These are phyloP conservation scores for Penicillium decumbens DNA, from an alignment of 2,329 filamentous ascomycete species.

Conservation along the genomic window DNA sequence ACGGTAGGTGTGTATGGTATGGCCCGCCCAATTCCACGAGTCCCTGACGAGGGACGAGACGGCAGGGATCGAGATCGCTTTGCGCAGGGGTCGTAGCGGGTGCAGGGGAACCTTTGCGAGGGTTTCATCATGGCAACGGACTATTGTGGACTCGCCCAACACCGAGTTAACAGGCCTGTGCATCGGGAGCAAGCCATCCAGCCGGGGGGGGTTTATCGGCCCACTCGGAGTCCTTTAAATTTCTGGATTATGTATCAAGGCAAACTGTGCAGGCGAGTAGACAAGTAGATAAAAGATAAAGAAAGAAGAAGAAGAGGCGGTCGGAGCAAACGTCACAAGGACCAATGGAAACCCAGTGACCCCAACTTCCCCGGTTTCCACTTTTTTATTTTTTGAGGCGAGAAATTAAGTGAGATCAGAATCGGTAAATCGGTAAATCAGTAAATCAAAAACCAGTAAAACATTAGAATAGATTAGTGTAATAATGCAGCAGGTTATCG, in stretches of 20 bases:
- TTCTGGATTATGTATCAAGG: neutral
- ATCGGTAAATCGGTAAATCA: neutral
- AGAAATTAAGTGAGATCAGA: neutral
- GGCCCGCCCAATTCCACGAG: constrained; percentile 35
- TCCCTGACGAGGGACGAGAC: constrained; percentile 33
- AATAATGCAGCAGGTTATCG: neutral
- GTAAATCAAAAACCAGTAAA: neutral
- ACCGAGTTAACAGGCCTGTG: constrained; percentile 31
- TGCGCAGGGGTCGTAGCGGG: constrained; percentile 20
- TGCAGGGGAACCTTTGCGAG: constrained; percentile 4
- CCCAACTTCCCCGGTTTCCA: constrained; percentile 11
- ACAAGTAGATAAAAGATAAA: neutral
- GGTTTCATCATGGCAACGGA: constrained; percentile 21
- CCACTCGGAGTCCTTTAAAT: constrained; percentile 5
- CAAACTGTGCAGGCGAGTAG: neutral
- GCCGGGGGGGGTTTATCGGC: constrained; percentile 10
- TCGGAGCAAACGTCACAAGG: constrained; percentile 25
- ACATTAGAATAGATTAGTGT: neutral
- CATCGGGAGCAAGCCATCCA: constrained; percentile 26
- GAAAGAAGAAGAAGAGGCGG: constrained; percentile 8
- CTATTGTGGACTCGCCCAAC: constrained; percentile 30
- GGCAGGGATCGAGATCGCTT: constrained; percentile 29
- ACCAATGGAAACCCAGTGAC: constrained; percentile 13
- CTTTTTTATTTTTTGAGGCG: neutral
- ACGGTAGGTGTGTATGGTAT: constrained; percentile 39